A percentile compares a stretch with the other conserved stretches of the same genome.
Conservation (phyloP, 371 early-diverging fungal species). For the Homolaphlyctis polyrhiza region DNA sequence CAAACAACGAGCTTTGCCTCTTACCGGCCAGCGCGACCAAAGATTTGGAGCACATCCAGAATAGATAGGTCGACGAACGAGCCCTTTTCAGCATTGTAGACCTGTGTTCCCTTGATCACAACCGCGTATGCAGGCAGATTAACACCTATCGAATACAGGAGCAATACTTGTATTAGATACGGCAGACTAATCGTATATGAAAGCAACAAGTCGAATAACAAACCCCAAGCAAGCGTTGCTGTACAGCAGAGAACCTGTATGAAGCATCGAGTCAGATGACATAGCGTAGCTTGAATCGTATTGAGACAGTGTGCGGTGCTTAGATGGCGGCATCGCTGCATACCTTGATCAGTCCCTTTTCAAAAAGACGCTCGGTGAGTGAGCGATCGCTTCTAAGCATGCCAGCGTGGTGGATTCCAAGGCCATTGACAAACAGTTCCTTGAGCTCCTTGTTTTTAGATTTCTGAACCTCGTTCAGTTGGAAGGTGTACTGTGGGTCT, state of each 20-base stretch:
- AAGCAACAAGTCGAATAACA: no score
- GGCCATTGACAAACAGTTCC: slow-evolving; percentile 75
- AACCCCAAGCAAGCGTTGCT: slow-evolving; percentile 98
- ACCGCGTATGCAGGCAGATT: slow-evolving; percentile 99
- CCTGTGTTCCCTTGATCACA: slow-evolving; percentile 97
- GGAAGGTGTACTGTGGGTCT: slow-evolving; percentile 41
- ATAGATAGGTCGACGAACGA: slow-evolving; percentile 88
- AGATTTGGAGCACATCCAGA: slow-evolving; percentile 97
- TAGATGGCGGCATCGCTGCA: slow-evolving; percentile 6
- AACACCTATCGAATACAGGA: slow-evolving; percentile 46
- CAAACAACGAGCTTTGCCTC: neutral
- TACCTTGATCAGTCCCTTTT: slow-evolving; percentile 73
- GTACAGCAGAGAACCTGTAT: slow-evolving; percentile 91
- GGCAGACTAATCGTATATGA: no score
- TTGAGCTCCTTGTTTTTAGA: slow-evolving; percentile 81
- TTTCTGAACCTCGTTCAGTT: slow-evolving; percentile 43
- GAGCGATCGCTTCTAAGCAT: slow-evolving; percentile 89
- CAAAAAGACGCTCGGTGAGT: slow-evolving; percentile 88
- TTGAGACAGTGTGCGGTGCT: neutral
- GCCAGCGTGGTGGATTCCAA: slow-evolving; percentile 98
- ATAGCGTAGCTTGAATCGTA: neutral
- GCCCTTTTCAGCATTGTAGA: slow-evolving; percentile 93
- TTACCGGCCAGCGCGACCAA: slow-evolving; percentile 97
- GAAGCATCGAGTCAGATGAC: slow-evolving; percentile 14
- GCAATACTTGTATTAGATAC: no score